These are phyloP conservation scores for Phytopythium cucurbitacearum DNA, from an alignment of 352 stramenopile species.

Conservation along the genomic window DNA sequence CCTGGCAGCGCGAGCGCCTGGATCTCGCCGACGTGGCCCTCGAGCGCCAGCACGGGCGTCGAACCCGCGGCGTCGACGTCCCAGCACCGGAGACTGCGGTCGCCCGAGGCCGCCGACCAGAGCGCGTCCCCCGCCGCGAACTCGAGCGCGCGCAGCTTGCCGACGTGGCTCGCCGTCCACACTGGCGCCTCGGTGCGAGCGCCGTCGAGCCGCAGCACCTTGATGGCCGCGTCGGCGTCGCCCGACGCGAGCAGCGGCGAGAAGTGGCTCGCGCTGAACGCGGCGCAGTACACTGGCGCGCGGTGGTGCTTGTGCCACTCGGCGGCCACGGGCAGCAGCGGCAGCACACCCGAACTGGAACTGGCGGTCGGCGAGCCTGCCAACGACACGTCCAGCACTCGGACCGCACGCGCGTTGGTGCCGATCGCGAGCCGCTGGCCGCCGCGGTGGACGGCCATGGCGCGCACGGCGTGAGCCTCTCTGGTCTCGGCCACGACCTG, in stretches of 20 bases:
- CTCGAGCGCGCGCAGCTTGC: constrained; percentile 45
- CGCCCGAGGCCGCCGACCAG: constrained; percentile 33
- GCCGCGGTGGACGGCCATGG: constrained; percentile 35
- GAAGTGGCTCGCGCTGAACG: constrained; percentile 25
- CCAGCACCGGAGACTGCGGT: constrained; percentile 50
- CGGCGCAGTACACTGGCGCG: constrained; percentile 49
- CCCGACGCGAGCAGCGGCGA: constrained; percentile 43
- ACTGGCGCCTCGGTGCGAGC: neutral
- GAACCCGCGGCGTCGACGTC: constrained; percentile 24
- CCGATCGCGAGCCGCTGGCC: constrained; percentile 49
- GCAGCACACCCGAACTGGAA: constrained; percentile 17
- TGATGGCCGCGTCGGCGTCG: constrained; percentile 52
- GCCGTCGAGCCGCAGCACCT: constrained; percentile 35
- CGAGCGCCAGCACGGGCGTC: constrained; percentile 25
- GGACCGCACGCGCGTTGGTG: constrained; percentile 52
- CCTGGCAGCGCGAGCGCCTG: constrained; percentile 34
- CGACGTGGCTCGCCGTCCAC: constrained; percentile 29
- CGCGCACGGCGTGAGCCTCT: constrained; percentile 51
- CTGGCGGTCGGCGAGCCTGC: constrained; percentile 6
- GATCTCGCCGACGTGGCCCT: constrained; percentile 67
- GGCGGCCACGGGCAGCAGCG: constrained; percentile 42
- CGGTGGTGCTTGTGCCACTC: constrained; percentile 64
- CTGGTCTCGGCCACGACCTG: constrained; percentile 46
- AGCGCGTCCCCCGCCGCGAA: constrained; percentile 27
- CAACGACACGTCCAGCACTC: constrained; percentile 44